Evolutionary conservation across 805 yeast species (phyloP), one percentile per base, ranked within the genome.

Genomic region (Kazachstania bromeliacearum): DNA sequence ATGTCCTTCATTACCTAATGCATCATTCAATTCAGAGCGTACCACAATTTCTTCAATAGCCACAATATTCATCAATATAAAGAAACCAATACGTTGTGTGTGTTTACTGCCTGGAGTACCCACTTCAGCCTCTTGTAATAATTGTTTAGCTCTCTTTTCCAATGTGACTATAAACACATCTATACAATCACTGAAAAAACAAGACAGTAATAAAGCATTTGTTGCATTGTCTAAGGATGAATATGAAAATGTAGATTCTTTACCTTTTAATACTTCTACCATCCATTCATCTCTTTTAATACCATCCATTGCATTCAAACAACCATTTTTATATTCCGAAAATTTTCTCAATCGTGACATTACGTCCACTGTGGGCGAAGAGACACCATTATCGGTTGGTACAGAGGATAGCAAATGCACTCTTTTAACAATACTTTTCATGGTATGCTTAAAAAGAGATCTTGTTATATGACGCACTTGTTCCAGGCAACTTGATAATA

Each of bases 151-250:
- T 44, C 70, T 70, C 35, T 73, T 63, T 53, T 82, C 94, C 32
- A 88, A 59, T 36, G 71, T 70, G 22, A 77, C 64, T 53, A 79
- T 67, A 18, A 85, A 68, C 31, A 78, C 76, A 55, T 88, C 96
- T 29, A 89, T 69, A 30, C 81, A 68, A 55, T 89, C 97, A 35
- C 87, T 72, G 41, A 75, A 71, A 50, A 71, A 88, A 30, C 81
- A 68, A 1, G 85, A 70, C 23, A 85, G 57, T 43, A 81, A 57
- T 38, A 68, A 71, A 1, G 77, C 67, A 19, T 48, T 43, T n/a
- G 27, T 41, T 18, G 42, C 33, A 14, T 24, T 37, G 9, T 38
- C 33, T 23, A 35, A 22, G 6, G 37, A 28, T 15, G 20, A 15
- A 9, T 22, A 17, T 4, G 41, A 41, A 22, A 43, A 50, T 8